Base-by-base conservation (phyloP, 23 red algal genomes). In the Porphyridium purpureum region DNA sequence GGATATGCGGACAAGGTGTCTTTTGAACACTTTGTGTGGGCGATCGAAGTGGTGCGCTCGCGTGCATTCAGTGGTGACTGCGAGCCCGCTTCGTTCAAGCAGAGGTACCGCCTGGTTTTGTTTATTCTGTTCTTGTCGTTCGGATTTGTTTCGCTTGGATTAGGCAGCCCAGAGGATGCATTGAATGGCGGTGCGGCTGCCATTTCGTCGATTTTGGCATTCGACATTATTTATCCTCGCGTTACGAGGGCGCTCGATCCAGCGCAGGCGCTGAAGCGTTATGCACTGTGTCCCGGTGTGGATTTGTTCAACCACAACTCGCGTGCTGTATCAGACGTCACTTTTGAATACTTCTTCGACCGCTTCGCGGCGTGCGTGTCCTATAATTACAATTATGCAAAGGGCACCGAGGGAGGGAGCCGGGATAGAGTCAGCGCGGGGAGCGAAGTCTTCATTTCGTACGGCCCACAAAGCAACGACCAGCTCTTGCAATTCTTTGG, bases 361-460 rank as follows among this genome's bases (percentile, higher is more conserved):
- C 30, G 50, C 6, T 93, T 81, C 50, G 50, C 49, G 38, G 60
- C 79, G 20, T n/a, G n/a, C n/a, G n/a, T n/a, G n/a, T n/a, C n/a
- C n/a, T n/a, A n/a, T n/a, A n/a, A n/a, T n/a, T n/a, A n/a, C n/a
- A n/a, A n/a, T n/a, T n/a, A n/a, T n/a, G n/a, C n/a, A n/a, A n/a
- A n/a, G n/a, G n/a, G n/a, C n/a, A n/a, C n/a, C n/a, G n/a, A n/a
- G n/a, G n/a, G n/a, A n/a, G n/a, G n/a, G n/a, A n/a, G n/a, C 62
- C 5, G 65, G 55, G 23, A 56, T 72, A 47, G 59, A 72, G 5
- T 70, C 60, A 19, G n/a, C 48, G 5, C 71, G 22, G 82, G 66
- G 28, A 59, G 72, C 5, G 49, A 94, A 59, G 76, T 94, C 3
- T 84, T 79, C 49, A 85, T 94, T 22, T 81, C 72, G n/a, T 94